Conservation (phyloP, 306 rosid species). For the Trifolium fragiferum region DNA sequence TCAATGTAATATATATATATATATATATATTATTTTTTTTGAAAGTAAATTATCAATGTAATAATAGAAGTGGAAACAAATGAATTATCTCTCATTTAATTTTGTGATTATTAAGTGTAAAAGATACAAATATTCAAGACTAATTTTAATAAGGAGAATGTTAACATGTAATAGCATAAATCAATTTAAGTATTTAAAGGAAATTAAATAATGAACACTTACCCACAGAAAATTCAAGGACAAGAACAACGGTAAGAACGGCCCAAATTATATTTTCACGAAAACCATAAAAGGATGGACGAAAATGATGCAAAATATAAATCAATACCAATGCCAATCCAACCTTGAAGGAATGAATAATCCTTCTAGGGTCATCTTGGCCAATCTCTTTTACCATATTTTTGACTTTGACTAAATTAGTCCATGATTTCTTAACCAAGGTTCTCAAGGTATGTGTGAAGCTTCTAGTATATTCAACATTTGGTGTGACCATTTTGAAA, state of each 20-base stretch:
- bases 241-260: constrained; percentile 70
- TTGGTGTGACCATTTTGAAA: constrained; percentile 35
- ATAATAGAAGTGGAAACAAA: no score
- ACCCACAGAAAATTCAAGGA: constrained; percentile 82
- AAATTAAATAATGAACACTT: background rate
- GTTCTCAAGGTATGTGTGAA: constrained; percentile 23
- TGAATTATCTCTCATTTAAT: no score
- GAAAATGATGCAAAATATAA: constrained; percentile 60
- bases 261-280: constrained; percentile 76
- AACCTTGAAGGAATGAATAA: constrained; percentile 67
- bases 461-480: constrained; percentile 11
- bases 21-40: no score
- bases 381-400: constrained; percentile 45
- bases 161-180: no score
- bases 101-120: no score
- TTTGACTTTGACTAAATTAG: constrained; percentile 37
- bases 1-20: no score
- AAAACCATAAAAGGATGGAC: constrained; percentile 63
- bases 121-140: no score
- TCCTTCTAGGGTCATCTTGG: constrained; percentile 72
- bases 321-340: constrained; percentile 63
- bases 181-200: background rate
- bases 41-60: no score
- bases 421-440: constrained; percentile 37
- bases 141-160: no score